Evolutionary conservation across 2,329 filamentous ascomycete species (phyloP).

Genomic region (Ceratocystis papillata): DNA sequence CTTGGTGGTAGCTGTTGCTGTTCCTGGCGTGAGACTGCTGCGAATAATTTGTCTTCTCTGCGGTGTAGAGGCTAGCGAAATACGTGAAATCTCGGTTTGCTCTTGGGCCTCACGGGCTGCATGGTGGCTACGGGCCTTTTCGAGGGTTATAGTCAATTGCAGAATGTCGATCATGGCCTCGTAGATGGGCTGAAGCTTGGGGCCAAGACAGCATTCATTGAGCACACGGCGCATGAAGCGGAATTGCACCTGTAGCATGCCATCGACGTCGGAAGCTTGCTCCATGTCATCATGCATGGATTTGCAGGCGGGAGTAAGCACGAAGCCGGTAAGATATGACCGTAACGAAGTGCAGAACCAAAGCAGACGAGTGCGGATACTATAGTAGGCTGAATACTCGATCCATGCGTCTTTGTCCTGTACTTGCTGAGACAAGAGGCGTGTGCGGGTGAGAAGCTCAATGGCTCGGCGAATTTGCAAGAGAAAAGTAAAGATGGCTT

Average conservation of each 20-base stretch:
- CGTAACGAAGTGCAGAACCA: conserved; percentile 70
- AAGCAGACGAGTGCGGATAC: conserved; percentile 56
- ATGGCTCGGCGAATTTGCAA: conserved; percentile 66
- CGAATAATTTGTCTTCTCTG: conserved; percentile 25
- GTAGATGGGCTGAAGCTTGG: conserved; percentile 57
- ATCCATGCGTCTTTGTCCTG: conserved; percentile 32
- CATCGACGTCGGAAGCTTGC: conserved; percentile 61
- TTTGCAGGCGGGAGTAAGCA: conserved; percentile 50
- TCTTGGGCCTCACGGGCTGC: conserved; percentile 33
- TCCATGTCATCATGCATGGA: conserved; percentile 48
- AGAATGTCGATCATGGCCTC: conserved; percentile 64
- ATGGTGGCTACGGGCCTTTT: conserved; percentile 44
- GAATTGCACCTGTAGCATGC: conserved; percentile 63
- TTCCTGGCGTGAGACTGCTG: conserved; percentile 16
- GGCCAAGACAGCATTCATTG: conserved; percentile 58
- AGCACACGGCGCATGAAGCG: conserved; percentile 52
- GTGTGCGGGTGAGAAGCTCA: conserved; percentile 50
- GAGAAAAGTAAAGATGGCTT: conserved; percentile 61
- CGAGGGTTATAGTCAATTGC: conserved; percentile 61
- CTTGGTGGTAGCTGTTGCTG: conserved; percentile 1
- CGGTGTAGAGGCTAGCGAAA: conserved; percentile 33
- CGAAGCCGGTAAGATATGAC: conserved; percentile 63
- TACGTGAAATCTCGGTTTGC: conserved; percentile 33
- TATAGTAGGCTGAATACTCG: conserved; percentile 44
- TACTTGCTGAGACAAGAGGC: conserved; percentile 35